Evolutionary conservation across 495 filamentous ascomycete species (phyloP).

Genomic region (Penicillium lagena): DNA sequence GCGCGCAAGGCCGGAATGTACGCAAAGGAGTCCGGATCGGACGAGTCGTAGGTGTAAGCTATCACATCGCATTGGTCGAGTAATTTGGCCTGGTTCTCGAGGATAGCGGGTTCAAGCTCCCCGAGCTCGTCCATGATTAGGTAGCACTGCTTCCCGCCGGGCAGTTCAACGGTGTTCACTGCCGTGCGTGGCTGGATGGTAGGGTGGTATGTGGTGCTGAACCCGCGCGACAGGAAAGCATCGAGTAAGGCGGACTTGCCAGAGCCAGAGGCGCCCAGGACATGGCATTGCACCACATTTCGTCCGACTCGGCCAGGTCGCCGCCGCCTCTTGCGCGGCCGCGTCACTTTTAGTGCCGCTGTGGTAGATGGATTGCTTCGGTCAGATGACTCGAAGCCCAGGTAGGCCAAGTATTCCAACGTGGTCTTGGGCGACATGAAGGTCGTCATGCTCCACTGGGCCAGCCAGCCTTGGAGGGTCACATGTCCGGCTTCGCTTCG

Average conservation of each 20-base stretch:
- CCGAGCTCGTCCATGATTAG: slow-evolving; percentile 93
- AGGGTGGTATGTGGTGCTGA: slow-evolving; percentile 79
- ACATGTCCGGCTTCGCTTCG: slow-evolving; percentile 93
- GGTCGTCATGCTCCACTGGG: slow-evolving; percentile 99
- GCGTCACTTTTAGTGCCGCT: slow-evolving; percentile 83
- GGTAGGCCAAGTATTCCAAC: slow-evolving; percentile 88
- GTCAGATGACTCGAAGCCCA: slow-evolving; percentile 74
- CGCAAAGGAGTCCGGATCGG: slow-evolving; percentile 87
- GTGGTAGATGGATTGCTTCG: slow-evolving; percentile 61
- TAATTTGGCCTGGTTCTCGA: slow-evolving; percentile 88
- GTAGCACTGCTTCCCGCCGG: slow-evolving; percentile 94
- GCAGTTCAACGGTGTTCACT: slow-evolving; percentile 94
- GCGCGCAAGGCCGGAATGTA: slow-evolving; percentile 79
- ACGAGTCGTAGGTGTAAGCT: slow-evolving; percentile 94
- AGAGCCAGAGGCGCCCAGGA: slow-evolving; percentile 74
- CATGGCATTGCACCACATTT: slow-evolving; percentile 93
- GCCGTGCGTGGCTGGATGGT: slow-evolving; percentile 91
- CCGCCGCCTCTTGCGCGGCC: slow-evolving; percentile 75
- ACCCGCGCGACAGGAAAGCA: slow-evolving; percentile 83
- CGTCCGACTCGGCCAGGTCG: slow-evolving; percentile 81
- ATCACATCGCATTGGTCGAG: slow-evolving; percentile 88
- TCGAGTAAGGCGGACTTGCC: slow-evolving; percentile 88
- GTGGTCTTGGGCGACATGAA: slow-evolving; percentile 94
- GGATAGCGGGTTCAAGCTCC: slow-evolving; percentile 86
- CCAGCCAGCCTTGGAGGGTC: slow-evolving; percentile 94